phyloP scores from a whole-genome alignment of 179 eudicot genomes.

The Silene coronaria region DNA sequence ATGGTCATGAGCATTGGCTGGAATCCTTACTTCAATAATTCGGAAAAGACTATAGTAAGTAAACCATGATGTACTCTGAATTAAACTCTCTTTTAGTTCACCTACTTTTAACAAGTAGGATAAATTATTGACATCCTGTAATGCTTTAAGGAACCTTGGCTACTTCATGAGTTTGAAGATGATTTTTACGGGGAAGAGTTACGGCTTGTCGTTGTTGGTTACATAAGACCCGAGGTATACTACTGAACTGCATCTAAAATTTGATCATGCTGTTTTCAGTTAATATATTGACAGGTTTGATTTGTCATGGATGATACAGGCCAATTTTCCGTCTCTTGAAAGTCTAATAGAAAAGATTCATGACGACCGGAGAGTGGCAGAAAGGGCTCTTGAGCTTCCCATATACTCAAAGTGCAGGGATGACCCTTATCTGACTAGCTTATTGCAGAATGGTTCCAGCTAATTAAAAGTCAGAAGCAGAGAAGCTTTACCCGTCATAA shows the following conservation, averaged over 20 bases:
- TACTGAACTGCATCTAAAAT: neutral
- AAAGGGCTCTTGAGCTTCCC: conserved; percentile 80
- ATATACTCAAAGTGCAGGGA: conserved; percentile 46
- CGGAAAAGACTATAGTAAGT: conserved; percentile 94
- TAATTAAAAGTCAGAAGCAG: neutral
- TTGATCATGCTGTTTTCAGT: neutral
- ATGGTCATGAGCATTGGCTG: conserved; percentile 99
- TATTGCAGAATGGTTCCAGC: conserved; percentile 13
- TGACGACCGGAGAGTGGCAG: conserved; percentile 63
- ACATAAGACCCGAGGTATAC: conserved; percentile 85
- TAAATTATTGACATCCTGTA: neutral
- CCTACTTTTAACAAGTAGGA: neutral
- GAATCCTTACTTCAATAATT: conserved; percentile 84
- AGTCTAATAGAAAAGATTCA: conserved; percentile 66
- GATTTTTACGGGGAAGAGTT: conserved; percentile 92
- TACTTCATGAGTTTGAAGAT: conserved; percentile 81
- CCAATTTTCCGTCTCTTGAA: conserved; percentile 72
- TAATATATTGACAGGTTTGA: neutral
- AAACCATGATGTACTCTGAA: neutral
- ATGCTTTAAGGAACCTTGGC: conserved; percentile 79
- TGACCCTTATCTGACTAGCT: conserved; percentile 38
- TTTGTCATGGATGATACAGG: conserved; percentile 33
- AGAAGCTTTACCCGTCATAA: neutral
- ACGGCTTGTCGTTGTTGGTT: conserved; percentile 74
- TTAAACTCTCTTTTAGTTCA: neutral